A percentile compares a stretch with the other conserved stretches of the same genome.
Evolutionary conservation across 352 stramenopile species (phyloP).

Genomic region (Blastocystis hominis): DNA sequence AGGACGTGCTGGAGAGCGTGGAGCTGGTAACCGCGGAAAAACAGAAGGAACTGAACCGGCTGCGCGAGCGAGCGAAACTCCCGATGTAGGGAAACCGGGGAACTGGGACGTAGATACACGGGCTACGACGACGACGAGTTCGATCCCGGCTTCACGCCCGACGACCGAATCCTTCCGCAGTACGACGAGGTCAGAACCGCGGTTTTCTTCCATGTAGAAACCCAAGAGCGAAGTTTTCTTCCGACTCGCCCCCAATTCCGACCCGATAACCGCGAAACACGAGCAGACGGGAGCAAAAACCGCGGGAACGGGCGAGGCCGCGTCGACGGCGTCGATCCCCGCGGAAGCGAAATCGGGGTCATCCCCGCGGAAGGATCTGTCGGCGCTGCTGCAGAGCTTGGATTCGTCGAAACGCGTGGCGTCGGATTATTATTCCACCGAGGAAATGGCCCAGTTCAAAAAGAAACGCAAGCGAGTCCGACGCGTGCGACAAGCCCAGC

Average conservation of each 20-base stretch:
- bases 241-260: background rate
- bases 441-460: conserved; percentile 56
- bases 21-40: background rate
- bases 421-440: conserved; percentile 17
- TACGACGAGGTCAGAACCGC: background rate
- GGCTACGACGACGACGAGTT: conserved; percentile 47
- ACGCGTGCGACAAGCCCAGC: background rate
- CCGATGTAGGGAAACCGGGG: background rate
- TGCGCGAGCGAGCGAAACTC: conserved; percentile 2
- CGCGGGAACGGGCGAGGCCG: background rate
- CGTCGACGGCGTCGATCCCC: background rate
- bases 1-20: conserved; percentile 31
- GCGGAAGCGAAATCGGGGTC: background rate
- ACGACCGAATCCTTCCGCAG: conserved; percentile 21
- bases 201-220: background rate
- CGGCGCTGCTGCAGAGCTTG: background rate
- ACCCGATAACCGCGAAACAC: background rate
- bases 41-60: background rate
- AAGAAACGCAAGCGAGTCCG: background rate
- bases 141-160: background rate
- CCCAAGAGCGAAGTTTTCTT: background rate
- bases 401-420: conserved; percentile 16
- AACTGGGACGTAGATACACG: background rate
- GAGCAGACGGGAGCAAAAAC: background rate
- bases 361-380: background rate